Evolutionary conservation across 2,329 filamentous ascomycete species (phyloP), one percentile per base, ranked within the genome.

Genomic region (Cladosporium velox): DNA sequence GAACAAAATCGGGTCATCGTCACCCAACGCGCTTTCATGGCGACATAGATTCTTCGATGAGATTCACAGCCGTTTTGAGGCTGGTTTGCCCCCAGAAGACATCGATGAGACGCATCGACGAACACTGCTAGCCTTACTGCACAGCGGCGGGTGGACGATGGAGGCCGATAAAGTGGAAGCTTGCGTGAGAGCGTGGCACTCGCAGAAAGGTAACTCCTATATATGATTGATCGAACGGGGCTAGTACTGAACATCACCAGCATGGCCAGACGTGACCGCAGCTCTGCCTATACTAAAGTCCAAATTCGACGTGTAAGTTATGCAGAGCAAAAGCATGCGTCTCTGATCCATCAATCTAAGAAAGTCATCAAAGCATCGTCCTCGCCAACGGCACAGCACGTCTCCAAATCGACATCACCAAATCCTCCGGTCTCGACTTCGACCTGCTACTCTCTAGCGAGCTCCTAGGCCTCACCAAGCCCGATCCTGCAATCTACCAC

Each of bases 351-450:
- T 32, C 11, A 1, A 54, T 64, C 24, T 10, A 26, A 6, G 5
- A 49, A 24, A 18, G 11, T 10, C 47, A 21, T 21, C 28, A 24
- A 47, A 65, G 62, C 6, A 59, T 84, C 62, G 84, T 87, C 4
- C 79, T 82, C 58, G 85, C 84, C 6, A 87, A 87, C 65, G 85
- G 85, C 0, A 86, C 83, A 0, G 83, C 82, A 1, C 79, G 85
- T 18, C 76, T 87, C 0, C 85, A 87, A 68, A 79, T 87, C 2
- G 83, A 87, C 70, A 77, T 87, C 2, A 75, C 74, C 1, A 75
- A 77, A 32, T 85, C 80, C 0, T 82, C 84, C 1, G 80, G 79
- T 0, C 70, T 87, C 54, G 69, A 67, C 0, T 87, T 86, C 73
- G 72, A 85, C 67, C 82, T 83, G 78, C 69, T 87, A 1, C 83